Conservation (phyloP, 2,329 filamentous ascomycete genomes). For the Colletotrichum neosansevieriae region DNA sequence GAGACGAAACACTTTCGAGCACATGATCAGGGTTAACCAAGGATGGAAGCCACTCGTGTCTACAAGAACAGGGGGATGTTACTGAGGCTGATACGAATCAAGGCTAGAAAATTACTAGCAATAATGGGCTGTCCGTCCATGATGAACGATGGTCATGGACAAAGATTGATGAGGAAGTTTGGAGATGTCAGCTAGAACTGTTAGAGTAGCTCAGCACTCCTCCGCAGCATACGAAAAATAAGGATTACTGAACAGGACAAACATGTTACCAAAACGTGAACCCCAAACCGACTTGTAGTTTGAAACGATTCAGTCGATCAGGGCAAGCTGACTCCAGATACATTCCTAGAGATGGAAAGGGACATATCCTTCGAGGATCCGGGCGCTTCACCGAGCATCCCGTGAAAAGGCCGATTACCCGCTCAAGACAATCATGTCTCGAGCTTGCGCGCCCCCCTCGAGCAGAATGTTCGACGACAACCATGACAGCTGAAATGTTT, state of each 20-base stretch:
- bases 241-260: neutral
- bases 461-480: conserved; percentile 24
- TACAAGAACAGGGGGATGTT: too few species aligned
- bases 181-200: neutral
- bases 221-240: neutral
- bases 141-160: too few species aligned
- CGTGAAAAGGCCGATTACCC: neutral
- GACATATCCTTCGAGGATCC: conserved; percentile 10
- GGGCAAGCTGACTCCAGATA: conserved; percentile 1
- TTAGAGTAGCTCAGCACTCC: neutral
- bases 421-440: conserved; percentile 11
- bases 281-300: neutral
- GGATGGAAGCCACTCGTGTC: too few species aligned
- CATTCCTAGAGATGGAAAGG: conserved; percentile 3
- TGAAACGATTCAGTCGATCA: neutral
- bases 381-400: neutral
- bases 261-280: neutral
- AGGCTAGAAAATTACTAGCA: neutral
- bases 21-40: too few species aligned
- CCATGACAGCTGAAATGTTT: neutral
- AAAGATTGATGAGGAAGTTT: too few species aligned
- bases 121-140: too few species aligned
- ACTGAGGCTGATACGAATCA: too few species aligned
- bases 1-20: too few species aligned
- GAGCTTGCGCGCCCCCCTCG: neutral